Evolutionary conservation across 805 yeast species (phyloP).

Genomic region (Candida vartiovaarae): DNA sequence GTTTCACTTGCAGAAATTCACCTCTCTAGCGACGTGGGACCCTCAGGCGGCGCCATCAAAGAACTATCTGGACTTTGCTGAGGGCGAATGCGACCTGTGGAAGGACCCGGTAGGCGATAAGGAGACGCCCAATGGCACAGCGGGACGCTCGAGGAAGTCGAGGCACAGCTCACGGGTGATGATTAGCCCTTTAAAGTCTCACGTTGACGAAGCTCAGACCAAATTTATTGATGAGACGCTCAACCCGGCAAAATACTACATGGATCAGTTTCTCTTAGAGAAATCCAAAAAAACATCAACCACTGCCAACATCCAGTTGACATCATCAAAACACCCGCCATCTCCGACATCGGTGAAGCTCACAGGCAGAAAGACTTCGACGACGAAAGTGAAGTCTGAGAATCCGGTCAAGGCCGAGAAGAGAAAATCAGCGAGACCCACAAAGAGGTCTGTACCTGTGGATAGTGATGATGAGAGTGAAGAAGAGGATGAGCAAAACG

Average conservation of each 20-base stretch:
- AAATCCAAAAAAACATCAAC: slow-evolving; percentile 1
- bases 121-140: not conserved
- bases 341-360: not conserved
- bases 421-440: too few species aligned
- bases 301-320: not conserved
- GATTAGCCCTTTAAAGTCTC: slow-evolving; percentile 12
- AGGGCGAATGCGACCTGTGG: slow-evolving; percentile 23
- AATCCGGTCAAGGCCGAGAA: too few species aligned
- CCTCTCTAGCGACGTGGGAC: slow-evolving; percentile 55
- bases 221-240: slow-evolving; percentile 11
- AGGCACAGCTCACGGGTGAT: slow-evolving; percentile 20
- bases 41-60: slow-evolving; percentile 39
- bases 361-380: not conserved
- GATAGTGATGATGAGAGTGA: slow-evolving; percentile 4
- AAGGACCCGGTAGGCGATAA: slow-evolving; percentile 10
- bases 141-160: slow-evolving; percentile 7
- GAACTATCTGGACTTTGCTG: slow-evolving; percentile 26
- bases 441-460: slow-evolving; percentile 3
- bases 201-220: slow-evolving; percentile 10
- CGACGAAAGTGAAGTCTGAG: not conserved
- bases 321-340: not conserved
- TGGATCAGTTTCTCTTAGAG: slow-evolving; percentile 14
- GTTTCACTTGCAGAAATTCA: slow-evolving; percentile 55
- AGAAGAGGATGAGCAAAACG: slow-evolving; percentile 2
- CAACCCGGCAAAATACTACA: slow-evolving; percentile 18